phyloP scores from a whole-genome alignment of 202 grass and related monocot genomes.

The Bolboschoenoplectus hybrid region DNA sequence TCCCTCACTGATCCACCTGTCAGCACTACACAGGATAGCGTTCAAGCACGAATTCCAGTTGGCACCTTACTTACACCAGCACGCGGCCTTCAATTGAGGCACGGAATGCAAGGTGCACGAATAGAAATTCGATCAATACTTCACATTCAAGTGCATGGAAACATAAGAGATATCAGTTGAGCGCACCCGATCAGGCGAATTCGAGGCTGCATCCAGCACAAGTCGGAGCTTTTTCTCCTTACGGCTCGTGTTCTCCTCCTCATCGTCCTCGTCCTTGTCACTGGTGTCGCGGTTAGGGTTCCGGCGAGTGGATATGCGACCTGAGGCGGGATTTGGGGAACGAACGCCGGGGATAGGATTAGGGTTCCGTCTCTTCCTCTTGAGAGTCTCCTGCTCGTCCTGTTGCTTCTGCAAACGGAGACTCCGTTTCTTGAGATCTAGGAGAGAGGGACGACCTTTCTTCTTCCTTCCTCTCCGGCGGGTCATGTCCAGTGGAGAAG shows the following conservation, averaged over 20 bases:
- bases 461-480: conserved; percentile 68
- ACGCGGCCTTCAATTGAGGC: conserved; percentile 8
- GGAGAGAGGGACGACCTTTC: conserved; percentile 58
- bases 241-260: conserved; percentile 48
- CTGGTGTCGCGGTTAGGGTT: conserved; percentile 43
- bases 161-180: conserved; percentile 37
- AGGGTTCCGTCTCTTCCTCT: conserved; percentile 64
- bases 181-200: conserved; percentile 34
- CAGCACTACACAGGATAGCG: conserved; percentile 6
- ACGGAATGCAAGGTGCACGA: conserved; percentile 53
- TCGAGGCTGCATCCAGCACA: conserved; percentile 33
- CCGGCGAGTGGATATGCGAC: conserved; percentile 43
- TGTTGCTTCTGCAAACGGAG: conserved; percentile 56
- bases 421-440: conserved; percentile 65
- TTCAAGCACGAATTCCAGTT: conserved; percentile 18
- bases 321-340: neutral
- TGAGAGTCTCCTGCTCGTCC: conserved; percentile 55
- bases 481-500: conserved; percentile 28
- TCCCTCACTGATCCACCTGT: conserved; percentile 14
- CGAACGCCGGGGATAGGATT: conserved; percentile 43
- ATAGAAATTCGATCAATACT: conserved; percentile 39
- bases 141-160: conserved; percentile 32
- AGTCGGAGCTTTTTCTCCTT: conserved; percentile 76
- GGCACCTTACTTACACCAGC: neutral
- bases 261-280: conserved; percentile 41